A percentile compares a stretch with the other conserved stretches of the same genome.
Conservation (phyloP, 371 early-diverging fungal genomes). For the Rhizopus sp. region DNA sequence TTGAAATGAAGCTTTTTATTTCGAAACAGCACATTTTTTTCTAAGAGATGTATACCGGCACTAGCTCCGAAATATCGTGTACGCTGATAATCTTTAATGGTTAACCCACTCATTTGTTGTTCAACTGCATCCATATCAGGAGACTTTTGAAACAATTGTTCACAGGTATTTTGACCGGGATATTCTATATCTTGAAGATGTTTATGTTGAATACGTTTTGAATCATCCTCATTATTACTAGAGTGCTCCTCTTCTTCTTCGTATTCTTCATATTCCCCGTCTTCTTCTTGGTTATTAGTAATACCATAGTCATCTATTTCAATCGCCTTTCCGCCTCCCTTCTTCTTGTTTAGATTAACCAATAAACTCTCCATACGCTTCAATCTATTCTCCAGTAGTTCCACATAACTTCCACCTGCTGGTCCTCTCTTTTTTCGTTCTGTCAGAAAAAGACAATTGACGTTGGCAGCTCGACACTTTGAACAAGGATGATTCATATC, state of each 20-base stretch:
- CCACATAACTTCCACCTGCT: conserved; percentile 31
- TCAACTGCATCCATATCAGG: conserved; percentile 3
- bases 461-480: conserved; percentile 28
- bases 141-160: no score
- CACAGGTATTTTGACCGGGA: neutral
- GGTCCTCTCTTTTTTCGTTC: conserved; percentile 45
- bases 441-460: conserved; percentile 30
- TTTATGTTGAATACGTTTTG: neutral
- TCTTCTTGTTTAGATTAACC: conserved; percentile 9
- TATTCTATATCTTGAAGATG: neutral
- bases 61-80: conserved; percentile 43
- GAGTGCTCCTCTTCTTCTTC: neutral
- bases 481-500: conserved; percentile 35
- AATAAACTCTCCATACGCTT: conserved; percentile 39
- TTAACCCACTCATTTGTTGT: conserved; percentile 26
- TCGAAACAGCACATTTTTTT: conserved; percentile 12
- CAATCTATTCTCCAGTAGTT: conserved; percentile 33
- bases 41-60: conserved; percentile 36
- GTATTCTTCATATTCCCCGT: neutral
- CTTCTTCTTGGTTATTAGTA: neutral
- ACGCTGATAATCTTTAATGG: conserved; percentile 39
- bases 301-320: neutral
- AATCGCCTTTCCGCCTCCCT: neutral
- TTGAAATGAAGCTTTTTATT: conserved; percentile 25
- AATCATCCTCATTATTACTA: neutral